Evolutionary conservation across 768 basidiomycete genomes (phyloP).

Genomic region (Tylopilus intermedius): DNA sequence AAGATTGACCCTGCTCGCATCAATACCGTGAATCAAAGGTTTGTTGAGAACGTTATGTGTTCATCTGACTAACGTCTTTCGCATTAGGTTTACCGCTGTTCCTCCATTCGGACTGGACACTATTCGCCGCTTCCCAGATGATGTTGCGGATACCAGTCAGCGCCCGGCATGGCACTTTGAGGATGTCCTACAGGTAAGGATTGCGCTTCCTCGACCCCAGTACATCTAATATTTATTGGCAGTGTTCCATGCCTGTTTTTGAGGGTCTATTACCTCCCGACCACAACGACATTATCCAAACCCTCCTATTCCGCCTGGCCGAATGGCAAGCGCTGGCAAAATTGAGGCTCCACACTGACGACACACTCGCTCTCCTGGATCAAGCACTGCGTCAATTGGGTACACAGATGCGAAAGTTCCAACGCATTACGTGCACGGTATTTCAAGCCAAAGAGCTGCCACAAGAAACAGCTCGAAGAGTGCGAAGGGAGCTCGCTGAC

Average conservation of each 20-base stretch:
- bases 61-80: not conserved
- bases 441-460: not conserved
- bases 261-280: constrained; percentile 32
- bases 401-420: not conserved
- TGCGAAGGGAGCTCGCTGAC: not conserved
- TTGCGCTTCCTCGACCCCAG: not conserved
- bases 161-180: constrained; percentile 14
- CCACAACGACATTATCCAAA: constrained; percentile 19
- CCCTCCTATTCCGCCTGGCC: constrained; percentile 18
- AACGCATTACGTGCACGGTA: not conserved
- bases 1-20: not conserved
- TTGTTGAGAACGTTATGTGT: not conserved
- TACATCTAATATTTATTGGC: not conserved
- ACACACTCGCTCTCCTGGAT: not conserved
- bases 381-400: not conserved
- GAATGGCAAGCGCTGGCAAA: constrained; percentile 17
- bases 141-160: constrained; percentile 37
- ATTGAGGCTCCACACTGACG: not conserved
- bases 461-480: not conserved
- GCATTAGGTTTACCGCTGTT: not conserved
- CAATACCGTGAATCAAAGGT: not conserved
- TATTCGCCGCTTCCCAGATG: constrained; percentile 34
- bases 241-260: constrained; percentile 38
- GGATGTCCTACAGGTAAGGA: constrained; percentile 11
- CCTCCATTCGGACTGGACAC: constrained; percentile 8